These are phyloP conservation scores for Acer yangbiense DNA, from an alignment of 345 rosid species.

Conservation along the genomic window DNA sequence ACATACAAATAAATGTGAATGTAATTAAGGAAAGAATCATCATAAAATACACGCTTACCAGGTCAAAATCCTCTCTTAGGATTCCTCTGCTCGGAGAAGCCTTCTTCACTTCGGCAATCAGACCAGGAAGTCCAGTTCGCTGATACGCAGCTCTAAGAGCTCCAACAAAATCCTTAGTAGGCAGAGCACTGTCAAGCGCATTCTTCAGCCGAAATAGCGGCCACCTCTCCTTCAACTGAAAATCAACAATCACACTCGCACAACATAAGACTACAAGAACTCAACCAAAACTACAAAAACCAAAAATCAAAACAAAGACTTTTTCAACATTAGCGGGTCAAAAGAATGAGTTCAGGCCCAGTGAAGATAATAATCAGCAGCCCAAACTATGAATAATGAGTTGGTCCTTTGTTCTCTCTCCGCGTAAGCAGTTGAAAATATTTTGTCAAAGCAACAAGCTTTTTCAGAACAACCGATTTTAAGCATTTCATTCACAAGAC, in stretches of 20 bases:
- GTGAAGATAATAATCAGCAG: too few relatives aligned
- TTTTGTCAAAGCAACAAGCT: too few relatives aligned
- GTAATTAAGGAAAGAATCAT: slow-evolving; percentile 1
- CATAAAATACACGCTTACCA: slow-evolving; percentile 33
- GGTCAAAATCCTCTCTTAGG: slow-evolving; percentile 85
- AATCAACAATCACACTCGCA: not conserved
- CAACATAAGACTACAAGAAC: too few relatives aligned
- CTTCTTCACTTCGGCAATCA: slow-evolving; percentile 98
- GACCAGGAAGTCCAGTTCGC: slow-evolving; percentile 72
- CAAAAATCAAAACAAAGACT: too few relatives aligned
- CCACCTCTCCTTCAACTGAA: slow-evolving; percentile 67
- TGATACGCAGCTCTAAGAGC: slow-evolving; percentile 73
- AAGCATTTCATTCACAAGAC: too few relatives aligned
- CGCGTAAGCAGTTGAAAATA: too few relatives aligned
- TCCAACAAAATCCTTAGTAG: slow-evolving; percentile 75
- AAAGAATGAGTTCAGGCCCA: too few relatives aligned
- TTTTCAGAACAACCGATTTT: too few relatives aligned
- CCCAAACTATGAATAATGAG: too few relatives aligned
- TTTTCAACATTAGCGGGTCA: too few relatives aligned
- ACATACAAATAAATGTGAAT: not conserved
- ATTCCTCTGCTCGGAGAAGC: slow-evolving; percentile 96
- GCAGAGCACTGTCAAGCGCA: slow-evolving; percentile 59
- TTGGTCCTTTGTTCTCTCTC: too few relatives aligned
- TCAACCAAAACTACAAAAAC: too few relatives aligned
- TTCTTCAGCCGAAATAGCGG: slow-evolving; percentile 56